These are phyloP conservation scores for Solanum etuberosum DNA, from an alignment of 257 asterid species.

Conservation along the genomic window DNA sequence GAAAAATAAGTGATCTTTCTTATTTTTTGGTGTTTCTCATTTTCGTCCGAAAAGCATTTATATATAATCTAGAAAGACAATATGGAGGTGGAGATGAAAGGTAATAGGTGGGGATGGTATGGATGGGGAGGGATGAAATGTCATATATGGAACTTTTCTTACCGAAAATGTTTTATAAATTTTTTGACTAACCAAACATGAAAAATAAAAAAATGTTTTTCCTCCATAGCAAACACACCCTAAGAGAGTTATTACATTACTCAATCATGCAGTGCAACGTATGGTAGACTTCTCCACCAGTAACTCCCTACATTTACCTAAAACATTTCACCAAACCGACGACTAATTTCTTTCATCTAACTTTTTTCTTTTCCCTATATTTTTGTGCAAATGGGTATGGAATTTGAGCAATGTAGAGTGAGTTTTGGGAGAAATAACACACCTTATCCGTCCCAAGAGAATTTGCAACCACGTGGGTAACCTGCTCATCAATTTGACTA, in stretches of 20 bases:
- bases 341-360: background rate
- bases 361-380: background rate
- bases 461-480: slow-evolving; percentile 96
- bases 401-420: background rate
- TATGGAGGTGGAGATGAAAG: background rate
- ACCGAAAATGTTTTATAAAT: background rate
- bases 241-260: background rate
- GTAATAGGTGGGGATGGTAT: background rate
- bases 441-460: slow-evolving; percentile 98
- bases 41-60: background rate
- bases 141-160: background rate
- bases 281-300: background rate
- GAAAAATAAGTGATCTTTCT: background rate
- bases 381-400: background rate
- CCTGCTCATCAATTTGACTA: slow-evolving; percentile 75
- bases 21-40: background rate
- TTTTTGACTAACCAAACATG: background rate
- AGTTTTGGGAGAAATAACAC: background rate
- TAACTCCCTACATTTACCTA: background rate
- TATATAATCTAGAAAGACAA: background rate
- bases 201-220: background rate
- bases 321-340: background rate
- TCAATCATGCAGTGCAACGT: background rate
- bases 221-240: background rate
- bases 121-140: background rate